Evolutionary conservation across 805 yeast genomes (phyloP).

Genomic region (Metschnikowia henanensis): DNA sequence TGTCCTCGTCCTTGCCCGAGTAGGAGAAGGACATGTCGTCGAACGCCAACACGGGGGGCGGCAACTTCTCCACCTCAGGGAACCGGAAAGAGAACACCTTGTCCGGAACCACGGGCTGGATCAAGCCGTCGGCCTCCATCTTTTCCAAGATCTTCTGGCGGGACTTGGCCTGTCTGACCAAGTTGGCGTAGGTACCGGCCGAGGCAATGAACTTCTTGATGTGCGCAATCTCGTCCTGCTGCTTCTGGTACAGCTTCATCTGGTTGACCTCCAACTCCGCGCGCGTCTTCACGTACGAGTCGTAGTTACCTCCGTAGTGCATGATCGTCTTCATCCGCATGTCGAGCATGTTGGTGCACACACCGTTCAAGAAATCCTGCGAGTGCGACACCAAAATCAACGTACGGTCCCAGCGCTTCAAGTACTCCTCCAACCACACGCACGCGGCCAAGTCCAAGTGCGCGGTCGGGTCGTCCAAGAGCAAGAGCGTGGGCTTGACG

Average conservation of each 20-base stretch:
- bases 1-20: constrained; percentile 78
- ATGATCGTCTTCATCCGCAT: constrained; percentile 81
- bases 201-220: constrained; percentile 98
- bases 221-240: constrained; percentile 98
- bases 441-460: constrained; percentile 99
- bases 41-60: constrained; percentile 97
- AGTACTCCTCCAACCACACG: constrained; percentile 99
- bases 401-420: constrained; percentile 91
- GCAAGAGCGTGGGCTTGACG: constrained; percentile 93
- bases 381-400: constrained; percentile 96
- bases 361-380: constrained; percentile 99
- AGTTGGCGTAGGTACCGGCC: constrained; percentile 99
- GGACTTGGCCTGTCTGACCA: constrained; percentile 98
- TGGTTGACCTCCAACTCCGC: constrained; percentile 92
- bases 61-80: constrained; percentile 94
- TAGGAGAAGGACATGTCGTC: constrained; percentile 94
- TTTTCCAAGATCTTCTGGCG: constrained; percentile 99
- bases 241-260: constrained; percentile 95
- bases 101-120: constrained; percentile 90
- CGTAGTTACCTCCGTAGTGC: constrained; percentile 97
- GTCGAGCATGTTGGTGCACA: constrained; percentile 96
- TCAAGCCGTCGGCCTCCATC: constrained; percentile 99
- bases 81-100: constrained; percentile 92
- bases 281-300: constrained; percentile 93
- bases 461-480: constrained; percentile 98